phyloP scores from a whole-genome alignment of 305 asterid genomes.

The Fraxinus paxiana region DNA sequence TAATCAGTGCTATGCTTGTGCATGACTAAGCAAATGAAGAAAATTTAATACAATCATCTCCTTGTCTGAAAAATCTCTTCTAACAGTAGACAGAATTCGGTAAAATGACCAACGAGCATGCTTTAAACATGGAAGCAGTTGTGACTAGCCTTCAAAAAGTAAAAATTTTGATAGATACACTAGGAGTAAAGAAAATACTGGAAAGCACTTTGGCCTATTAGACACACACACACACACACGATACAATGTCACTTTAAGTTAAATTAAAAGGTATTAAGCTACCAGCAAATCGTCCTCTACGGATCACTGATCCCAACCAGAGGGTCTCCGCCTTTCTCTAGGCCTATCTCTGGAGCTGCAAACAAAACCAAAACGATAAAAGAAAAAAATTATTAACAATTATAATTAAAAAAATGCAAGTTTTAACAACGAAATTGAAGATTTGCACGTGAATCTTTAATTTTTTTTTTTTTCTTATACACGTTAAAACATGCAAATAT shows the following conservation, averaged over 20 bases:
- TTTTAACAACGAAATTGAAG: neutral
- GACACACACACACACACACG: slow-evolving; percentile 17
- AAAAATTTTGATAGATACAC: slow-evolving; percentile 1
- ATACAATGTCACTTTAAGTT: neutral
- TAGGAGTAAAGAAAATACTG: slow-evolving; percentile 6
- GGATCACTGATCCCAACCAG: slow-evolving; percentile 84
- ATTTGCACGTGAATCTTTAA: neutral
- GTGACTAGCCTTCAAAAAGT: neutral
- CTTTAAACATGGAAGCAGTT: neutral
- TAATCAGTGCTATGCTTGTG: too few relatives aligned
- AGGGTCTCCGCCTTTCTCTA: slow-evolving; percentile 87
- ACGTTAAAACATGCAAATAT: neutral
- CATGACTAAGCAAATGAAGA: too few relatives aligned
- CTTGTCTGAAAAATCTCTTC: neutral
- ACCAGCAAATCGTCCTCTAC: slow-evolving; percentile 2
- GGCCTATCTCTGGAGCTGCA: slow-evolving; percentile 53
- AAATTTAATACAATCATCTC: neutral
- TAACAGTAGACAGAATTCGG: neutral
- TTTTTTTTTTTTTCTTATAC: neutral
- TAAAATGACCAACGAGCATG: neutral
- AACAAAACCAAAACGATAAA: neutral
- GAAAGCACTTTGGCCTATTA: slow-evolving; percentile 20
- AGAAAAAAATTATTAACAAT: neutral
- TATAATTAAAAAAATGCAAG: neutral
- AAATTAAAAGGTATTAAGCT: neutral